A percentile compares a stretch with the other conserved stretches of the same genome.
Conservation (phyloP, 176 grass and related monocot species). For the Oryza meridionalis region DNA sequence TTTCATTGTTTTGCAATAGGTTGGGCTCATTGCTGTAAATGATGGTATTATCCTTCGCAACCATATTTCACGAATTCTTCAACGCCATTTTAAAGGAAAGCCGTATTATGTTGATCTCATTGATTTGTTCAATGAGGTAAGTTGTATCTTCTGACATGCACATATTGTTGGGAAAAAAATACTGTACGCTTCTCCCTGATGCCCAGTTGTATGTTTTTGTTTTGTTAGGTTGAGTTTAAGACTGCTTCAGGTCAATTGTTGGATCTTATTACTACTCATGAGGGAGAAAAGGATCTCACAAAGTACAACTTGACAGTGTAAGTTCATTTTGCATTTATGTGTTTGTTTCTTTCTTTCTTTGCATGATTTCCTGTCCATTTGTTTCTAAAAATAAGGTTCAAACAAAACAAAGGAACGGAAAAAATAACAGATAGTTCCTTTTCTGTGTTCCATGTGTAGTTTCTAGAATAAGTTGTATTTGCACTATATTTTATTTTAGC, state of each 20-base stretch:
- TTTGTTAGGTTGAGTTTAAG: conserved; percentile 88
- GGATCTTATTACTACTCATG: conserved; percentile 97
- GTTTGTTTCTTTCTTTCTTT: conserved; percentile 1
- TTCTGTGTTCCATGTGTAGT: background rate
- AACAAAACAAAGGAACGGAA: background rate
- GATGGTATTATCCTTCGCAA: conserved; percentile 96
- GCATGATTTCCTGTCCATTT: conserved; percentile 14
- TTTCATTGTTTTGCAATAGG: conserved; percentile 58
- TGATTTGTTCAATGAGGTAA: conserved; percentile 98
- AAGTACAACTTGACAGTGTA: conserved; percentile 91
- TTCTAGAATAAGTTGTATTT: conserved; percentile 18
- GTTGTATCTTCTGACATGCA: conserved; percentile 20
- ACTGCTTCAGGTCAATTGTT: conserved; percentile 96
- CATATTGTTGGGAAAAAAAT: conserved; percentile 1
- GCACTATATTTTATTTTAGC: conserved; percentile 23
- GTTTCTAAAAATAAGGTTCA: background rate
- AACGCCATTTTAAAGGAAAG: conserved; percentile 80
- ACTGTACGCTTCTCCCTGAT: conserved; percentile 27
- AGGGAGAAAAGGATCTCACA: conserved; percentile 88
- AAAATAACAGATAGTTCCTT: background rate
- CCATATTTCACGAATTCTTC: conserved; percentile 90
- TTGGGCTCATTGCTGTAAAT: conserved; percentile 97
- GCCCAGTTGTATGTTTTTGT: conserved; percentile 24
- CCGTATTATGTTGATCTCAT: conserved; percentile 95
- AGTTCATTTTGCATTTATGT: conserved; percentile 29